A percentile compares a stretch with the other conserved stretches of the same genome.
Conservation (phyloP, 1,284 basidiomycete genomes). For the Leccinum pachyderme region DNA sequence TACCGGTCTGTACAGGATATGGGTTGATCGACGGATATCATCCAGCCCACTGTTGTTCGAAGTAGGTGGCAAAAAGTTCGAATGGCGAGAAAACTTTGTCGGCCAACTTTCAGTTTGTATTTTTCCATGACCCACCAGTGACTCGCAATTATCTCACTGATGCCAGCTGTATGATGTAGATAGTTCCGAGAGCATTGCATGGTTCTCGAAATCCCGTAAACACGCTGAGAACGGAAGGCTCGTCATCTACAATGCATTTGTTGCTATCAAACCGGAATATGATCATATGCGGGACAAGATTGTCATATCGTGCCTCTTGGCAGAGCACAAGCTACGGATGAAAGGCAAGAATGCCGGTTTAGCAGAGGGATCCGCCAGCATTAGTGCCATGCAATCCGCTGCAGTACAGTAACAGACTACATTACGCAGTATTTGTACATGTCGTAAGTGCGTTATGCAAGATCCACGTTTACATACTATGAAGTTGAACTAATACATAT, state of each 20-base stretch:
- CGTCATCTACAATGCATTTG: background rate
- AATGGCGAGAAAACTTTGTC: constrained; percentile 4
- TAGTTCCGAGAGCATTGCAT: background rate
- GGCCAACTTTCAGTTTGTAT: constrained; percentile 3
- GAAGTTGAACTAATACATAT: no score
- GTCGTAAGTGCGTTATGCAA: background rate
- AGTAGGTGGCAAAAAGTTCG: background rate
- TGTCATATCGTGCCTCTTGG: constrained; percentile 1
- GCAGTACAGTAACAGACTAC: background rate
- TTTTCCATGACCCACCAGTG: background rate
- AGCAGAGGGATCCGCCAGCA: background rate
- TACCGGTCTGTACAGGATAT: background rate
- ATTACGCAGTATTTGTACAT: background rate
- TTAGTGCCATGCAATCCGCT: background rate
- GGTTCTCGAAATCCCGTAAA: constrained; percentile 2
- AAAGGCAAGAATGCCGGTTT: background rate
- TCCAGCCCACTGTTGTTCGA: constrained; percentile 1
- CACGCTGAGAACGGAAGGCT: background rate
- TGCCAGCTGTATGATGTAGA: background rate
- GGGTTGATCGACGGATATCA: background rate
- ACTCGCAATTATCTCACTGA: background rate
- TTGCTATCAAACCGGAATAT: constrained; percentile 1
- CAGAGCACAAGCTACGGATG: background rate
- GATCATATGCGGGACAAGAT: background rate
- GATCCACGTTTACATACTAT: background rate